Percentiles rank a stretch among this genome's conserved stretches.
Evolutionary conservation across 2,329 filamentous ascomycete species (phyloP).

Genomic region (Colletotrichum sp.): DNA sequence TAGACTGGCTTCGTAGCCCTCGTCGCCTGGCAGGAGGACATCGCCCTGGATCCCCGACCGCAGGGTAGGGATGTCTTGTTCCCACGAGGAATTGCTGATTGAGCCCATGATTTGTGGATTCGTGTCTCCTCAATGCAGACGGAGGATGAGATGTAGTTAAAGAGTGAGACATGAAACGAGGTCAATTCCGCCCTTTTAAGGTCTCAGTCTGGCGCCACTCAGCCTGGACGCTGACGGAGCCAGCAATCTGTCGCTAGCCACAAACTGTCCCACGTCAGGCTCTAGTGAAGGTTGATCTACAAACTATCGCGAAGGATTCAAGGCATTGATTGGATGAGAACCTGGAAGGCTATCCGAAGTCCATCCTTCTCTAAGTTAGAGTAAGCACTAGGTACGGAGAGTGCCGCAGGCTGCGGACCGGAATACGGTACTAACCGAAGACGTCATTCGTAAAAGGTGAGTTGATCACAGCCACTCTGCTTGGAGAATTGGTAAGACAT

Average conservation of each 20-base stretch:
- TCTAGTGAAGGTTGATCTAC: not conserved
- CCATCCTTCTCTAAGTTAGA: not conserved
- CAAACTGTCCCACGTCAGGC: not conserved
- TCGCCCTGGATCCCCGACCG: slow-evolving; percentile 23
- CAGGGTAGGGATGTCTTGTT: not conserved
- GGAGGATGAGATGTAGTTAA: not conserved
- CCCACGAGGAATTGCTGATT: not conserved
- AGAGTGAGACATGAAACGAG: not conserved
- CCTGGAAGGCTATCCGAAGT: not conserved
- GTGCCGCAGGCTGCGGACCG: not conserved
- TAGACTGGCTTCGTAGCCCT: slow-evolving; percentile 37
- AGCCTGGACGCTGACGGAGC: not conserved
- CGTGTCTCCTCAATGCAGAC: not conserved
- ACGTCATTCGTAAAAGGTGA: not conserved
- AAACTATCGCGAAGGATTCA: not conserved
- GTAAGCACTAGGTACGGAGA: not conserved
- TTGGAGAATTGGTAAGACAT: not conserved
- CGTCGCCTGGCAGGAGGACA: slow-evolving; percentile 35
- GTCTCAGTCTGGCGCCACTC: fast-evolving
- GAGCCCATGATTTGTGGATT: not conserved
- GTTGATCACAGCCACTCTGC: not conserved
- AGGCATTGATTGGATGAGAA: not conserved
- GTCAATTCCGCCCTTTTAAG: fast-evolving
- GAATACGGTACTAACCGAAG: not conserved
- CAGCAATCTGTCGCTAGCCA: not conserved